These are phyloP conservation scores for Ogataea naganishii DNA, from an alignment of 805 yeast genomes.

Conservation along the genomic window DNA sequence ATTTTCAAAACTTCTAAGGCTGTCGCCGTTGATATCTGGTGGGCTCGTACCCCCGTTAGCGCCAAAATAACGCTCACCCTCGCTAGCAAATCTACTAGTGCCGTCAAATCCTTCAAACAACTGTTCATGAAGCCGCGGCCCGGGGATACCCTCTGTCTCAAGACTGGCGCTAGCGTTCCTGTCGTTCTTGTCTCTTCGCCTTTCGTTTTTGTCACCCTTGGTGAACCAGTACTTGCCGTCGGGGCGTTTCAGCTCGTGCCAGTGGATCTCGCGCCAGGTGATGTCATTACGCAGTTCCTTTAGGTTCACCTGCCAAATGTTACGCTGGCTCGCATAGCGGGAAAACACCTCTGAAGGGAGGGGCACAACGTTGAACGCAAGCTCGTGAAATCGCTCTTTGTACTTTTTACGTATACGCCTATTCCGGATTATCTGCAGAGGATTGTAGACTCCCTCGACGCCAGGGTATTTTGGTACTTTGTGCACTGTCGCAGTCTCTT, in stretches of 20 bases:
- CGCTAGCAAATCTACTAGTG: constrained; percentile 11
- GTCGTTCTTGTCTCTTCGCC: too few species aligned
- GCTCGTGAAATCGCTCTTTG: constrained; percentile 36
- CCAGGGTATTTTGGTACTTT: constrained; percentile 27
- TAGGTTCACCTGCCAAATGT: constrained; percentile 59
- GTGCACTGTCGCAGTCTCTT: constrained; percentile 7
- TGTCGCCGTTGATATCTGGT: constrained; percentile 7
- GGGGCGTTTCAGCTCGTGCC: constrained; percentile 39
- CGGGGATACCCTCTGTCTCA: constrained; percentile 2
- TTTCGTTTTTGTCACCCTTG: not conserved
- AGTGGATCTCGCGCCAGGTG: constrained; percentile 48
- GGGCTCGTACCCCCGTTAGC: constrained; percentile 7
- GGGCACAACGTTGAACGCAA: constrained; percentile 41
- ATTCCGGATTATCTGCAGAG: constrained; percentile 74
- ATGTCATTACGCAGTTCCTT: constrained; percentile 50
- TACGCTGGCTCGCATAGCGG: constrained; percentile 30
- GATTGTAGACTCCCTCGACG: constrained; percentile 69
- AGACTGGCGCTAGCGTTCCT: constrained; percentile 2
- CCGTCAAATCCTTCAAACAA: constrained; percentile 19
- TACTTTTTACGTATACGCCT: constrained; percentile 47
- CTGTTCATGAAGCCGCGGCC: constrained; percentile 16
- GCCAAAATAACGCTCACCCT: constrained; percentile 9
- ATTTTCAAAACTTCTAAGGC: constrained; percentile 1
- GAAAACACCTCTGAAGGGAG: constrained; percentile 61
- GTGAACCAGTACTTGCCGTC: constrained; percentile 49